Percentiles rank a stretch among this genome's conserved stretches.
phyloP scores from a whole-genome alignment of 116 monocot genomes.

The Dioscorea cayenensis region DNA sequence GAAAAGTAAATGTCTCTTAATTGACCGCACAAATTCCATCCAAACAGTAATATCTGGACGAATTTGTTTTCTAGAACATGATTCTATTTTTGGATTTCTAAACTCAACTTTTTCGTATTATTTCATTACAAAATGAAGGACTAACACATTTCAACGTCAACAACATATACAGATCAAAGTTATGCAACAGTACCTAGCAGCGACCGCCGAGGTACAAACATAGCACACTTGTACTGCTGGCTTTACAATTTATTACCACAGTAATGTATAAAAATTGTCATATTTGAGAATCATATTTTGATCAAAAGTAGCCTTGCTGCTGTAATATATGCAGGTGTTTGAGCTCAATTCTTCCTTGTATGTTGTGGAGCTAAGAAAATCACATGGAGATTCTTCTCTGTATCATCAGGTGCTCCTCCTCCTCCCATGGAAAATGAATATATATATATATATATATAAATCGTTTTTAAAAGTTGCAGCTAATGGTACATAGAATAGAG shows the following conservation, averaged over 20 bases:
- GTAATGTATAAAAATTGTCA: not conserved
- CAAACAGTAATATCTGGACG: too few species aligned
- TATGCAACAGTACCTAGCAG: constrained; percentile 31
- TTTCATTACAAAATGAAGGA: not conserved
- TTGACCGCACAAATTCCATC: too few species aligned
- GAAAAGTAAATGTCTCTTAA: constrained; percentile 37
- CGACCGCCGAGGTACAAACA: constrained; percentile 40
- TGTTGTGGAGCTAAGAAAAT: constrained; percentile 19
- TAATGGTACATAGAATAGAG: too few species aligned
- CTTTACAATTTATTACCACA: not conserved
- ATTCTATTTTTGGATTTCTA: not conserved
- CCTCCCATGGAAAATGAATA: not conserved
- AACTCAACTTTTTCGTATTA: too few species aligned
- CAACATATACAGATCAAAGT: constrained; percentile 36
- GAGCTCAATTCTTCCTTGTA: constrained; percentile 11
- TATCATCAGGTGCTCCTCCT: constrained; percentile 4
- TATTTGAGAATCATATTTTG: not conserved
- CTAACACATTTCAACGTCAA: not conserved
- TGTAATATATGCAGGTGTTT: constrained; percentile 7
- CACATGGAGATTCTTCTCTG: constrained; percentile 8
- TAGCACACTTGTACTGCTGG: not conserved
- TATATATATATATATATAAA: too few species aligned
- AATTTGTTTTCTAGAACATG: too few species aligned
- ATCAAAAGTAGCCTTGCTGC: not conserved
- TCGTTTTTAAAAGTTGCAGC: too few species aligned